Percentiles rank a stretch among this genome's conserved stretches.
Evolutionary conservation across 2,329 filamentous ascomycete genomes (phyloP).

Genomic region (Botryotinia convoluta): DNA sequence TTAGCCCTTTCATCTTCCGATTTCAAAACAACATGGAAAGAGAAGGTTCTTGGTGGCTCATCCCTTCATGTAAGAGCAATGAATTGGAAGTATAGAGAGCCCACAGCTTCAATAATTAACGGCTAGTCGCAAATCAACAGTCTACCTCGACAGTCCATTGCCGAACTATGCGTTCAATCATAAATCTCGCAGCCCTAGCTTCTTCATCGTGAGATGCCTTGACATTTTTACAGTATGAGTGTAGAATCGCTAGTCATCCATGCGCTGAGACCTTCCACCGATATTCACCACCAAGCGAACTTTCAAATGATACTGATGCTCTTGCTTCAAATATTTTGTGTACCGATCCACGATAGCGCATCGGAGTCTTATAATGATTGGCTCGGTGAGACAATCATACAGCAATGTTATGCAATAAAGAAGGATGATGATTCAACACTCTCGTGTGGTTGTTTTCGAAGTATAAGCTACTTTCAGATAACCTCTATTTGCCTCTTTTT

Average conservation of each 20-base stretch:
- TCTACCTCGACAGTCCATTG: background rate
- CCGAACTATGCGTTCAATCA: background rate
- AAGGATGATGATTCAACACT: background rate
- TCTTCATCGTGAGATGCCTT: background rate
- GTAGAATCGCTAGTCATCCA: background rate
- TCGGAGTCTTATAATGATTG: background rate
- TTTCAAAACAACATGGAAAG: too few relatives aligned
- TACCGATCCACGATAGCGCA: too few relatives aligned
- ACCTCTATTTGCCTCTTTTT: background rate
- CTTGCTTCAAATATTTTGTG: background rate
- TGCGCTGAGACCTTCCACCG: background rate
- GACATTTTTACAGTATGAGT: background rate
- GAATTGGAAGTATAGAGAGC: background rate
- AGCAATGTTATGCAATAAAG: background rate
- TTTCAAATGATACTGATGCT: background rate
- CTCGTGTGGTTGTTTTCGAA: background rate
- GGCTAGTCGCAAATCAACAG: background rate
- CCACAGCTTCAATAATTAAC: background rate
- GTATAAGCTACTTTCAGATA: background rate
- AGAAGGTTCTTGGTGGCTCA: background rate
- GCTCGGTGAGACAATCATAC: background rate
- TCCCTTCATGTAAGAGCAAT: background rate
- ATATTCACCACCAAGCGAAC: background rate
- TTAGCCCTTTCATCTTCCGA: too few relatives aligned
- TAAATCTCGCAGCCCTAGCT: background rate